These are phyloP conservation scores for Pharnaceum exiguum DNA, from an alignment of 148 eudicot genomes.

Conservation along the genomic window DNA sequence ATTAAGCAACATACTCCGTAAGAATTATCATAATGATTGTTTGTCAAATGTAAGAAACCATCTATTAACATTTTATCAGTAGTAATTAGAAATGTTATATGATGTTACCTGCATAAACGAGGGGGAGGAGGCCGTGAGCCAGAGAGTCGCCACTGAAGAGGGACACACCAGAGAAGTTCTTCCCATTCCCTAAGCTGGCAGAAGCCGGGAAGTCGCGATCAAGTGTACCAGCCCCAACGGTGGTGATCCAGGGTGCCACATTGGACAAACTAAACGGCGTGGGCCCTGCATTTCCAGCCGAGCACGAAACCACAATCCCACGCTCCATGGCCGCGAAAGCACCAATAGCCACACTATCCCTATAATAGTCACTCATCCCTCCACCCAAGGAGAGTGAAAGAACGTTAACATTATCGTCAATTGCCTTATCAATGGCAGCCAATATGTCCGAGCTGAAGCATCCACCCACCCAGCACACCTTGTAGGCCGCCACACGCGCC, in stretches of 20 bases:
- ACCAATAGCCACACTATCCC: conserved; percentile 52
- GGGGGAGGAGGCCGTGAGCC: conserved; percentile 32
- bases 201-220: conserved; percentile 63
- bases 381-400: conserved; percentile 58
- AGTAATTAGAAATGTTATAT: not conserved
- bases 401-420: conserved; percentile 49
- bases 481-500: conserved; percentile 53
- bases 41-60: too few relatives aligned
- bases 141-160: conserved; percentile 35
- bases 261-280: conserved; percentile 36
- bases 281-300: conserved; percentile 66
- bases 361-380: conserved; percentile 38
- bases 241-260: conserved; percentile 67
- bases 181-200: conserved; percentile 34
- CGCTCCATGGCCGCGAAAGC: conserved; percentile 63
- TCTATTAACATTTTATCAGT: too few relatives aligned
- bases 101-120: conserved; percentile 44
- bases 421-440: conserved; percentile 49
- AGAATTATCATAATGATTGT: too few relatives aligned
- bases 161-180: conserved; percentile 43
- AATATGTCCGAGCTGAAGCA: conserved; percentile 61
- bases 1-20: too few relatives aligned
- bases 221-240: conserved; percentile 66
- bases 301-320: conserved; percentile 53
- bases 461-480: conserved; percentile 59